phyloP scores from a whole-genome alignment of 371 early-diverging fungal genomes.

The Nematocida displodere region DNA sequence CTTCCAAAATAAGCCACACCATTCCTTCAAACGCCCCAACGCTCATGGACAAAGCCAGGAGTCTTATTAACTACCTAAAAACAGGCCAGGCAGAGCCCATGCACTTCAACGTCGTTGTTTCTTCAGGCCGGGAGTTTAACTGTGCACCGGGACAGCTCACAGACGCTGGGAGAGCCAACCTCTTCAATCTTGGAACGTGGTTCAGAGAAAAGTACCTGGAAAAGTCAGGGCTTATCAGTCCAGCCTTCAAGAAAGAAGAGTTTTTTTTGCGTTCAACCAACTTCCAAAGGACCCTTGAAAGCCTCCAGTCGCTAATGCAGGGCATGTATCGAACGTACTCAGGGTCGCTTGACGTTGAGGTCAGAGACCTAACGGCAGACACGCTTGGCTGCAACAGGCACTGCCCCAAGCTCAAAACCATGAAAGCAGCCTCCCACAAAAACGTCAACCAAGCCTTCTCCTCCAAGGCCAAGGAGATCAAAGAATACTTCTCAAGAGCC shows the following conservation, averaged over 20 bases:
- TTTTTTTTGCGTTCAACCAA: slow-evolving; percentile 42
- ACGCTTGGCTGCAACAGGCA: slow-evolving; percentile 22
- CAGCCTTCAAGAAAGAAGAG: slow-evolving; percentile 24
- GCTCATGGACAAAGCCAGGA: slow-evolving; percentile 8
- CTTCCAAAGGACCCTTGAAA: slow-evolving; percentile 50
- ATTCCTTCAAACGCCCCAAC: neutral
- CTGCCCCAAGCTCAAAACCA: slow-evolving; percentile 44
- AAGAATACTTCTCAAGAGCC: slow-evolving; percentile 28
- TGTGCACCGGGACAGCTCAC: slow-evolving; percentile 51
- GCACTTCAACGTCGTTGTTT: neutral
- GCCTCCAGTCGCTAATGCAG: slow-evolving; percentile 50
- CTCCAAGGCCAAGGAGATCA: slow-evolving; percentile 3
- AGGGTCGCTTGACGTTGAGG: slow-evolving; percentile 1
- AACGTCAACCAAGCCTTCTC: slow-evolving; percentile 18
- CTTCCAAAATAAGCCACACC: slow-evolving; percentile 36
- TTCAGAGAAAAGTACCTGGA: slow-evolving; percentile 26
- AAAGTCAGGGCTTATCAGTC: neutral
- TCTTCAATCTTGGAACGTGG: slow-evolving; percentile 33
- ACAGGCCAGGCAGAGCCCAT: slow-evolving; percentile 14
- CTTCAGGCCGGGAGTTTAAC: slow-evolving; percentile 43
- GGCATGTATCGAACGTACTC: slow-evolving; percentile 21
- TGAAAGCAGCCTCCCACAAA: slow-evolving; percentile 10
- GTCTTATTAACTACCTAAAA: neutral
- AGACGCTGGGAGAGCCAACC: slow-evolving; percentile 27
- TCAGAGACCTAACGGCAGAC: slow-evolving; percentile 42